A percentile compares a stretch with the other conserved stretches of the same genome.
Evolutionary conservation across 805 yeast genomes (phyloP).

Genomic region (Candida koratica): DNA sequence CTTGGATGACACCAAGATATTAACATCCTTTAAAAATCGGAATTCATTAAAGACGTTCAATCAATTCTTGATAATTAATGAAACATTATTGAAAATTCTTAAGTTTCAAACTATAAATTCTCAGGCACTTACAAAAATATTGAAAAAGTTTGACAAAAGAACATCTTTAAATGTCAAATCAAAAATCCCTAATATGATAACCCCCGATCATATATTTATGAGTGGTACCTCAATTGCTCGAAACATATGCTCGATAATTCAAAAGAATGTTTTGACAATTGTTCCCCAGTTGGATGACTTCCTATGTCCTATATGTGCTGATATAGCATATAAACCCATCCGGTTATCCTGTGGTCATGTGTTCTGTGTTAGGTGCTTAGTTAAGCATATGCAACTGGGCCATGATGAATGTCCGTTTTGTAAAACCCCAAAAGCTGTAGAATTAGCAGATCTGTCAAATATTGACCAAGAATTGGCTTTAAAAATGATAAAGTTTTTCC

Average conservation of each 20-base stretch:
- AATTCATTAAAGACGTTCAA: conserved; percentile 43
- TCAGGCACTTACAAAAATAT: conserved; percentile 61
- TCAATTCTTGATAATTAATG: conserved; percentile 51
- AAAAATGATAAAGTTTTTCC: conserved; percentile 58
- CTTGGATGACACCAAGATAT: conserved; percentile 34
- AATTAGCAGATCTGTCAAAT: conserved; percentile 55
- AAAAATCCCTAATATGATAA: conserved; percentile 43
- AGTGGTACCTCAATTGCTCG: conserved; percentile 50
- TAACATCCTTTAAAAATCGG: conserved; percentile 44
- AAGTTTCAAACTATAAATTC: conserved; percentile 61
- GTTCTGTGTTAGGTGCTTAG: conserved; percentile 69
- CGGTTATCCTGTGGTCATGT: conserved; percentile 60
- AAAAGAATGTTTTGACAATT: conserved; percentile 49
- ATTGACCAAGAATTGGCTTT: conserved; percentile 52
- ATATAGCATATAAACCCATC: conserved; percentile 70
- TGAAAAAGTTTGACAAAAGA: conserved; percentile 73
- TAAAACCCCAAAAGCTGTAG: conserved; percentile 47
- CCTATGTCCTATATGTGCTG: conserved; percentile 67
- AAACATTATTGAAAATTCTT: conserved; percentile 50
- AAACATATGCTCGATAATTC: conserved; percentile 52
- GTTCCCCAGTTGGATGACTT: conserved; percentile 76
- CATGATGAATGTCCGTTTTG: conserved; percentile 70
- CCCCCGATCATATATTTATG: conserved; percentile 40
- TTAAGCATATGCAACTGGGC: conserved; percentile 56
- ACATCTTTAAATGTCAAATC: conserved; percentile 51